Conservation (phyloP, 2,329 filamentous ascomycete species). For the Neonectria magnoliae region DNA sequence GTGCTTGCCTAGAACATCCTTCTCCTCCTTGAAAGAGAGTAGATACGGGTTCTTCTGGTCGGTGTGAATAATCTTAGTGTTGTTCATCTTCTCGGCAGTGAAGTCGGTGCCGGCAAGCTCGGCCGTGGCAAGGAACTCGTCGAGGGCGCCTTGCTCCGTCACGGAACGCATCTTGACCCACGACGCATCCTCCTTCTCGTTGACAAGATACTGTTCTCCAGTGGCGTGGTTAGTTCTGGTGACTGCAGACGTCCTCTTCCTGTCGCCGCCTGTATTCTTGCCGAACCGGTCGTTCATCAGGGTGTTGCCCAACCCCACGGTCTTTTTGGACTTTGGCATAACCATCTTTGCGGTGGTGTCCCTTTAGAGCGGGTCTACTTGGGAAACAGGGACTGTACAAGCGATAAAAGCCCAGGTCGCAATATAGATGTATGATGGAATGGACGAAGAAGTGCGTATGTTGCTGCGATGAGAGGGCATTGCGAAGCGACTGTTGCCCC, state of each 20-base stretch:
- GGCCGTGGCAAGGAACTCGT: slow-evolving; percentile 95
- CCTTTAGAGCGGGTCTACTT: slow-evolving; percentile 5
- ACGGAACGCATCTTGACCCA: slow-evolving; percentile 99
- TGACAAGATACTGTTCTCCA: slow-evolving; percentile 92
- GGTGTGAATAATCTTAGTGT: slow-evolving; percentile 97
- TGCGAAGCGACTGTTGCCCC: slow-evolving; percentile 36
- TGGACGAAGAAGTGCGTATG: slow-evolving; percentile 31
- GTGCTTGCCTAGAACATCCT: slow-evolving; percentile 81
- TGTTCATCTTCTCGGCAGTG: slow-evolving; percentile 98
- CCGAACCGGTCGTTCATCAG: slow-evolving; percentile 99
- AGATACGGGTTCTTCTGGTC: slow-evolving; percentile 97
- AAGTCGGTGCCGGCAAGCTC: slow-evolving; percentile 99
- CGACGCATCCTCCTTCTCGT: slow-evolving; percentile 87
- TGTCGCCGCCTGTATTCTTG: slow-evolving; percentile 86
- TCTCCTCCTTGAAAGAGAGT: slow-evolving; percentile 85
- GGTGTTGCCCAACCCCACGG: slow-evolving; percentile 93
- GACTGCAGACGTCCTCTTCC: slow-evolving; percentile 72
- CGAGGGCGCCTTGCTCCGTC: slow-evolving; percentile 94
- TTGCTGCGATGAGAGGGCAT: slow-evolving; percentile 31
- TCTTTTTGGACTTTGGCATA: slow-evolving; percentile 90
- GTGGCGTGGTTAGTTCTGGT: slow-evolving; percentile 80
- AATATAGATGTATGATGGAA: slow-evolving; percentile 19
- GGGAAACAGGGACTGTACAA: slow-evolving; percentile 17
- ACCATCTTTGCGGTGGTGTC: slow-evolving; percentile 57
- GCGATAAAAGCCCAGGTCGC: slow-evolving; percentile 26